Evolutionary conservation across 129 eudicot genomes (phyloP).

Genomic region (Centrapalus pauciflorus): DNA sequence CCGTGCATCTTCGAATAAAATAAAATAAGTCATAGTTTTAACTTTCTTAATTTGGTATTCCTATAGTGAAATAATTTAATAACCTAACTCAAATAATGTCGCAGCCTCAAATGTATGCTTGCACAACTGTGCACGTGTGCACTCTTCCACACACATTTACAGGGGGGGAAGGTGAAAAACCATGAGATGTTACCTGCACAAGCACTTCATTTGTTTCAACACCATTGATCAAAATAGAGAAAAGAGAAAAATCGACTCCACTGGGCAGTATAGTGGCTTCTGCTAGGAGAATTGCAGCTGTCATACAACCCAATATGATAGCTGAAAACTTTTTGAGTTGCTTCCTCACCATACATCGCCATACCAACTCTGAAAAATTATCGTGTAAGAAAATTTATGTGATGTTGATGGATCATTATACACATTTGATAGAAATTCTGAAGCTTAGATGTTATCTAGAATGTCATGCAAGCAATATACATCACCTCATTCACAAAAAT

Average conservation of each 20-base stretch:
- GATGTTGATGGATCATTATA: background rate
- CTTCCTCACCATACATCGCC: slow-evolving; percentile 73
- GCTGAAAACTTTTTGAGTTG: slow-evolving; percentile 64
- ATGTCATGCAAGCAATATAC: background rate
- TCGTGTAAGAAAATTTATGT: background rate
- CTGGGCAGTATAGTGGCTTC: slow-evolving; percentile 87
- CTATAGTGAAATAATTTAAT: background rate
- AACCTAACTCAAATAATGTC: background rate
- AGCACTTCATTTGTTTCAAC: slow-evolving; percentile 50
- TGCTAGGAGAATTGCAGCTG: slow-evolving; percentile 85
- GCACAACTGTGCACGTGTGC: no score
- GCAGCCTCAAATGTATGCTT: no score
- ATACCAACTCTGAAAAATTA: slow-evolving; percentile 56
- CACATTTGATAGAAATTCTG: background rate
- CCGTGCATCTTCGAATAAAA: background rate
- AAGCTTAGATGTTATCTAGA: no score
- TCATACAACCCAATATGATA: slow-evolving; percentile 61
- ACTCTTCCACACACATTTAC: no score
- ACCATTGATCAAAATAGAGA: slow-evolving; percentile 58
- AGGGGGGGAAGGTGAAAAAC: background rate
- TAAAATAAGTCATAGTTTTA: slow-evolving; percentile 11
- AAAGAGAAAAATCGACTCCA: slow-evolving; percentile 79
- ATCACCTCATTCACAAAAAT: background rate
- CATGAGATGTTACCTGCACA: slow-evolving; percentile 86
- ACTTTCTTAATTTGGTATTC: slow-evolving; percentile 63